Base-by-base conservation (phyloP, 2,329 filamentous ascomycete genomes). In the Dothidotthia symphoricarpi region DNA sequence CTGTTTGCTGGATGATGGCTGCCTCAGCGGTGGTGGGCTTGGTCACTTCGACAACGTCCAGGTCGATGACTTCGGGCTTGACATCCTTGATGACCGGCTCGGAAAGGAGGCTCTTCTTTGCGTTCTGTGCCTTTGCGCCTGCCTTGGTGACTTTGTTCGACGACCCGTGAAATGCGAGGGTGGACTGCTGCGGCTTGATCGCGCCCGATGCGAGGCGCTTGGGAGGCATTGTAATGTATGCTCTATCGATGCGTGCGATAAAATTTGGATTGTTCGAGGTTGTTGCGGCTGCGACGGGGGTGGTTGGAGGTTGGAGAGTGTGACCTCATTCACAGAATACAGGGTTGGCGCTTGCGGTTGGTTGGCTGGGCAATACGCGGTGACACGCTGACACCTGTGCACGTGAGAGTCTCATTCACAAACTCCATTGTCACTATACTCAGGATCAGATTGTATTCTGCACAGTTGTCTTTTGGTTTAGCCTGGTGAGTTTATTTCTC, bases 121-220 rank as follows among this genome's bases (percentile, higher is more conserved):
- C 61, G 37, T 39, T 63, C 43, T 53, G 51, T 28, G 52, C 37
- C 64, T 52, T 65, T 27, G 70, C 58, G 30, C 57, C 50, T 11
- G 77, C 69, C 63, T 85, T 85, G 37, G 79, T 82, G 51, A 84
- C 72, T 66, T 74, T 74, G 48, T 69, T 70, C 25, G 73, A 70
- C 37, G 74, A 70, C 44, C 71, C 69, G 51, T 78, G 74, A 69
- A 85, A 85, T 26, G 80, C 77, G 51, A 85, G 76, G n/a, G 76
- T 82, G 6, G 76, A 70, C 63, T 82, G 78, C 22, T 73, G 75
- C n/a, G 72, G 63, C 53, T 76, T 75, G 49, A 70, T 63, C 43
- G 71, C 56, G 27, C 69, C 61, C 17, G 67, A 58, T 29, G 59
- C 52, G 49, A 64, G 61, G 34, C 70, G 66, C 51, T 71, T 73